Percentiles rank a stretch among this genome's conserved stretches.
These are phyloP conservation scores for Dichomitus squalens DNA, from an alignment of 1,284 basidiomycete genomes.

Conservation along the genomic window DNA sequence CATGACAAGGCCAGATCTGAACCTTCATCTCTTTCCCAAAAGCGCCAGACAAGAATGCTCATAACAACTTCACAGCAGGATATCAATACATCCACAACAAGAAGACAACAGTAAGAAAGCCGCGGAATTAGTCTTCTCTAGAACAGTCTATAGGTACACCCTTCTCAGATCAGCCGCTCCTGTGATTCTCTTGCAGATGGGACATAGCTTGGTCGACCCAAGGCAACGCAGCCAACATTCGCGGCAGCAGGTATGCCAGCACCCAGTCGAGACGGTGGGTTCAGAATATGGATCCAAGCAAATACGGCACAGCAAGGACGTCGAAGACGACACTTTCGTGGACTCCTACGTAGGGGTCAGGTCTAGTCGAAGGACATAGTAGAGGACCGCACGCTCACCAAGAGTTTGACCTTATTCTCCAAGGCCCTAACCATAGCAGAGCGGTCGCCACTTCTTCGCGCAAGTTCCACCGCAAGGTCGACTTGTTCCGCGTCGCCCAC, in stretches of 20 bases:
- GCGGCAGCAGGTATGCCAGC: conserved; percentile 82
- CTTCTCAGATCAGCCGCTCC: conserved; percentile 68
- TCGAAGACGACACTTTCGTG: conserved; percentile 45
- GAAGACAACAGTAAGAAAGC: conserved; percentile 2
- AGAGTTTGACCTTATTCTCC: conserved; percentile 58
- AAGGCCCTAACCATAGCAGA: conserved; percentile 53
- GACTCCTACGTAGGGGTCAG: conserved; percentile 42
- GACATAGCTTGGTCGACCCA: conserved; percentile 78
- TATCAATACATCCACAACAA: background rate
- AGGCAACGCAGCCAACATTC: conserved; percentile 81
- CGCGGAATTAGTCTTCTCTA: conserved; percentile 2
- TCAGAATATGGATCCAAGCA: conserved; percentile 77
- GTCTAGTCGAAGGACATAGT: background rate
- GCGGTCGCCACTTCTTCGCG: conserved; percentile 50
- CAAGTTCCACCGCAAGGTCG: conserved; percentile 51
- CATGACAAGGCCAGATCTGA: conserved; percentile 83
- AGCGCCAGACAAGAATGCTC: background rate
- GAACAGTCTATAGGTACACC: conserved; percentile 53
- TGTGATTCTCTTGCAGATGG: conserved; percentile 83
- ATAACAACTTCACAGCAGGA: background rate
- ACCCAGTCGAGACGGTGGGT: conserved; percentile 79
- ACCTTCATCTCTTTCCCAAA: conserved; percentile 12
- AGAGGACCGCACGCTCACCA: conserved; percentile 43
- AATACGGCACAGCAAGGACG: conserved; percentile 65
- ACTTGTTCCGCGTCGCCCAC: conserved; percentile 48